phyloP scores from a whole-genome alignment of 31 red algal species.

The Porphyra umbilicalis region DNA sequence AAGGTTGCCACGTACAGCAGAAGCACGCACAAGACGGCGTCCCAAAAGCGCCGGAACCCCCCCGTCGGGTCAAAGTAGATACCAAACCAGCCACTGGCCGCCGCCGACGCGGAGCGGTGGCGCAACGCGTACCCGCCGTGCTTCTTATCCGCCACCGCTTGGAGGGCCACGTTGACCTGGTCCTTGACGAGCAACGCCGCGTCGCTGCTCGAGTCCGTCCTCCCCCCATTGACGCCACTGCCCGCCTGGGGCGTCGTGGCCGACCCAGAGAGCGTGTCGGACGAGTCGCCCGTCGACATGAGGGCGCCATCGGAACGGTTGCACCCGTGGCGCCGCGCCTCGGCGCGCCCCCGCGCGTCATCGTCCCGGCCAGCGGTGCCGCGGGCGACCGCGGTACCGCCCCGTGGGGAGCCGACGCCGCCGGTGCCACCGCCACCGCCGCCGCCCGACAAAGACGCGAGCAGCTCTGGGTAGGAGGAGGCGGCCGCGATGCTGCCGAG shows the following conservation, averaged over 20 bases:
- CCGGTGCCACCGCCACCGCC: background rate
- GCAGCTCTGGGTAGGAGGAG: background rate
- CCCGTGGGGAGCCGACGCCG: background rate
- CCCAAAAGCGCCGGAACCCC: slow-evolving; percentile 22
- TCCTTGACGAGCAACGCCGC: background rate
- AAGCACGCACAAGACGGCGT: slow-evolving; percentile 36
- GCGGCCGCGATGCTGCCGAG: background rate
- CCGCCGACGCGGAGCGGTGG: background rate
- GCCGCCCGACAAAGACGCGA: background rate
- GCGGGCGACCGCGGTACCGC: background rate
- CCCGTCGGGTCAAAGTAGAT: slow-evolving; percentile 2
- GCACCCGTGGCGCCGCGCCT: background rate
- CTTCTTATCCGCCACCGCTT: background rate
- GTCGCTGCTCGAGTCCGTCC: background rate
- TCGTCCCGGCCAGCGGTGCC: background rate
- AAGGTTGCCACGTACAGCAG: slow-evolving; percentile 51
- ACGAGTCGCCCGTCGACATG: background rate
- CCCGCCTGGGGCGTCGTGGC: background rate
- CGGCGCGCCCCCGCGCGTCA: background rate
- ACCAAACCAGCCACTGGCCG: background rate
- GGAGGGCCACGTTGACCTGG: background rate
- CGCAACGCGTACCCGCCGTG: background rate
- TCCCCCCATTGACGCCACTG: background rate
- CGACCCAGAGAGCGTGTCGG: background rate
- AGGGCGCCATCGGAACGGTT: background rate